These are phyloP conservation scores for Rhipidocladum racemiflorum DNA, from an alignment of 176 grass and related monocot genomes.

Conservation along the genomic window DNA sequence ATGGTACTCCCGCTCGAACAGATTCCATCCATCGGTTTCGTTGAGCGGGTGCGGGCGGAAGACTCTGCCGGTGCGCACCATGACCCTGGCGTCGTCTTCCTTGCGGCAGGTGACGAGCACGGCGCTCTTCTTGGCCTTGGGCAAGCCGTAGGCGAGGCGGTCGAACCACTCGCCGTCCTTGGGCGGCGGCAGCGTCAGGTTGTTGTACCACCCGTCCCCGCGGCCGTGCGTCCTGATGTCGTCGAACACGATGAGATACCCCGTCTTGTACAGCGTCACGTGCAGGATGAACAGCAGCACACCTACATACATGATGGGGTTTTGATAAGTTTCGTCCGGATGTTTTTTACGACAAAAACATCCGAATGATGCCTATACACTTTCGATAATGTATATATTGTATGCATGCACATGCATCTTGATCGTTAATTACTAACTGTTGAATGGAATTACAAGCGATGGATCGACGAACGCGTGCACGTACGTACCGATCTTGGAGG, in stretches of 20 bases:
- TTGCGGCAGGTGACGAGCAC: conserved; percentile 54
- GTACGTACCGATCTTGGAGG: not conserved
- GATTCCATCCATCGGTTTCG: conserved; percentile 1
- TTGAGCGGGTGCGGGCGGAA: conserved; percentile 13
- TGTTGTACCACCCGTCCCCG: conserved; percentile 33
- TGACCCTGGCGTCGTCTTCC: conserved; percentile 36
- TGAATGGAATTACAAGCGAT: no score
- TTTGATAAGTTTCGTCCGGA: no score
- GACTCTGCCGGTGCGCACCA: conserved; percentile 45
- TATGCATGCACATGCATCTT: no score
- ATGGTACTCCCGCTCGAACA: conserved; percentile 13
- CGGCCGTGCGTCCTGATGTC: conserved; percentile 1
- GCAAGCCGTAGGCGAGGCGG: conserved; percentile 55
- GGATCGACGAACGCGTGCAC: no score
- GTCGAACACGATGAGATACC: conserved; percentile 41
- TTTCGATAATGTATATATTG: no score
- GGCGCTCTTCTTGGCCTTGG: conserved; percentile 34
- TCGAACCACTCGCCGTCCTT: conserved; percentile 23
- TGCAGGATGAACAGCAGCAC: conserved; percentile 49
- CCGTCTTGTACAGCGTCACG: conserved; percentile 38
- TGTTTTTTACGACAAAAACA: no score
- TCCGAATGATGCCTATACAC: no score
- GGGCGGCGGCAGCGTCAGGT: conserved; percentile 36
- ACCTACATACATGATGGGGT: no score
- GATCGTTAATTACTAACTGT: no score